Conservation (phyloP, 1,139 yeast genomes). For the Pneumocystis canis region DNA sequence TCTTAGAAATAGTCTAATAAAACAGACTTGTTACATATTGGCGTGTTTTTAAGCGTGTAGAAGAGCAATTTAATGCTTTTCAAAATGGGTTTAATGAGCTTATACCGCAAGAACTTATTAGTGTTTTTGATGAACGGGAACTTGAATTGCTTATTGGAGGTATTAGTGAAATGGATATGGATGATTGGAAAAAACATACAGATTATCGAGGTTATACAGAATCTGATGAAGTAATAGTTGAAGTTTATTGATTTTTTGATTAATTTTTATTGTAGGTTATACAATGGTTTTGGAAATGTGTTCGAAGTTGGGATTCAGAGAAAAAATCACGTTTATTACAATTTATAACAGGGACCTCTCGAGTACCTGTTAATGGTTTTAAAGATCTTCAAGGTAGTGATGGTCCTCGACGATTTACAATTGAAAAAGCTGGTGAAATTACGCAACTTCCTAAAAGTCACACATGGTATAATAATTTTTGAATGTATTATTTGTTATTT, state of each 20-base stretch:
- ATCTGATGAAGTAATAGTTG: constrained; percentile 56
- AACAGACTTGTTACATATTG: constrained; percentile 64
- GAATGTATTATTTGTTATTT: not conserved
- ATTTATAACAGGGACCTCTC: constrained; percentile 95
- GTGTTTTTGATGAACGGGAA: constrained; percentile 95
- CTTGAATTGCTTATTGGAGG: constrained; percentile 94
- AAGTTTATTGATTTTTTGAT: constrained; percentile 77
- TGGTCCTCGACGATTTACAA: constrained; percentile 96
- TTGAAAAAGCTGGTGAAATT: constrained; percentile 91
- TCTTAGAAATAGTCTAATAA: not conserved
- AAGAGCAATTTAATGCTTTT: constrained; percentile 90
- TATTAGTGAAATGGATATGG: constrained; percentile 91
- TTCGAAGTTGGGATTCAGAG: constrained; percentile 88
- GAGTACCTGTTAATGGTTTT: constrained; percentile 97
- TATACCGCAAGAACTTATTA: constrained; percentile 89
- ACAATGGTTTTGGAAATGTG: constrained; percentile 27
- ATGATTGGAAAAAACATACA: constrained; percentile 97
- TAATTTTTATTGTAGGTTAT: not conserved
- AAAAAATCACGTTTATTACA: constrained; percentile 90
- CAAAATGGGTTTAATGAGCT: constrained; percentile 94
- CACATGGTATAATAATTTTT: not conserved
- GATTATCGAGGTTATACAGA: constrained; percentile 97
- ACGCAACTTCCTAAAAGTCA: constrained; percentile 72
- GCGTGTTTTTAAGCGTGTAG: constrained; percentile 86
- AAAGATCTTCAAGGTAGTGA: constrained; percentile 96